These are phyloP conservation scores for Neofusicoccum sp. DNA, from an alignment of 2,329 filamentous ascomycete genomes.

Conservation along the genomic window DNA sequence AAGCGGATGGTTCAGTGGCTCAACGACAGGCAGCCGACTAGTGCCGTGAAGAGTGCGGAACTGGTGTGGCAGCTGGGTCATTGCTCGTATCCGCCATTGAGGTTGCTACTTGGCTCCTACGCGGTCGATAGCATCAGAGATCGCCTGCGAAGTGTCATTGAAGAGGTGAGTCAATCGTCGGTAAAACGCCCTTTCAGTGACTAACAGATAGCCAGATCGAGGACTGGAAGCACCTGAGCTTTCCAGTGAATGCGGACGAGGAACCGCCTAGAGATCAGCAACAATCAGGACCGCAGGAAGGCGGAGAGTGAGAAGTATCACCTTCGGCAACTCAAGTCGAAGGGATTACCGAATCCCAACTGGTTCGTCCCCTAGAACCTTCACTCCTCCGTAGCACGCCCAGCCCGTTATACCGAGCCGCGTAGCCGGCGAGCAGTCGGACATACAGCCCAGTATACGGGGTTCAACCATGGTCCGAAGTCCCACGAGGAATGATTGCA, in stretches of 20 bases:
- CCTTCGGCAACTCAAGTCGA: too few species aligned
- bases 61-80: slow-evolving; percentile 91
- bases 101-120: slow-evolving; percentile 86
- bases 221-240: slow-evolving; percentile 87
- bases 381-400: too few species aligned
- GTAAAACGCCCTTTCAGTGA: not conserved
- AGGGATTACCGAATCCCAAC: too few species aligned
- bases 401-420: too few species aligned
- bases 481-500: too few species aligned
- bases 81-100: slow-evolving; percentile 86
- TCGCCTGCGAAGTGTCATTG: slow-evolving; percentile 82
- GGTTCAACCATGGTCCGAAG: too few species aligned
- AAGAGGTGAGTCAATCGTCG: slow-evolving; percentile 63
- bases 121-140: slow-evolving; percentile 95
- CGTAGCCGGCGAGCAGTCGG: too few species aligned
- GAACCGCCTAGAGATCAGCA: not conserved
- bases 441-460: too few species aligned
- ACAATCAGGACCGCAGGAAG: not conserved
- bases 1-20: slow-evolving; percentile 93
- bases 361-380: too few species aligned
- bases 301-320: not conserved
- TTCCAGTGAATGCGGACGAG: slow-evolving; percentile 47
- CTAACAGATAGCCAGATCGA: slow-evolving; percentile 47
- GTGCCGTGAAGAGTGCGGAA: slow-evolving; percentile 88
- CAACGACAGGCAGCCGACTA: slow-evolving; percentile 86